These are phyloP conservation scores for Tylopilus subfusipes DNA, from an alignment of 768 basidiomycete genomes.

Conservation along the genomic window DNA sequence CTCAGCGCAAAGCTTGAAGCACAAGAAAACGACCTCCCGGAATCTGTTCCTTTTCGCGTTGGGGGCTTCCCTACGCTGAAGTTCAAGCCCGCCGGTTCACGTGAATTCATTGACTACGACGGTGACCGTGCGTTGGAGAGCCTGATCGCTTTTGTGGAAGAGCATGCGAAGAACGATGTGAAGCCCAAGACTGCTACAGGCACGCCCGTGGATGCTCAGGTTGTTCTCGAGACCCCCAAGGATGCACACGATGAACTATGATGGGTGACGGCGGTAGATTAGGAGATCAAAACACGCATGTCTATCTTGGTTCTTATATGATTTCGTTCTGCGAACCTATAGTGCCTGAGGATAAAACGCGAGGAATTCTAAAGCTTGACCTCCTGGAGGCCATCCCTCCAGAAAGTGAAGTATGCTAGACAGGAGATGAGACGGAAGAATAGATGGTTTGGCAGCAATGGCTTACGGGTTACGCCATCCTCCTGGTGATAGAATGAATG, in stretches of 20 bases:
- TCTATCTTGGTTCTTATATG: slow-evolving; percentile 21
- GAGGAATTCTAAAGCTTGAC: slow-evolving; percentile 54
- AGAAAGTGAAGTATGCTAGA: slow-evolving; percentile 87
- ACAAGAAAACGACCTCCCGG: slow-evolving; percentile 92
- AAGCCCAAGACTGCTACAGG: slow-evolving; percentile 33
- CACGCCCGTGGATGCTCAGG: slow-evolving; percentile 21
- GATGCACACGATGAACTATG: slow-evolving; percentile 30
- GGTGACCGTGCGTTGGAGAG: slow-evolving; percentile 89
- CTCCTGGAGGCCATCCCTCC: slow-evolving; percentile 91
- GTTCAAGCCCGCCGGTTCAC: slow-evolving; percentile 87
- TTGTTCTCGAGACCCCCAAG: slow-evolving; percentile 24
- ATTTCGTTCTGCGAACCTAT: slow-evolving; percentile 12
- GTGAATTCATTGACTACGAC: slow-evolving; percentile 88
- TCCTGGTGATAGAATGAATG: slow-evolving; percentile 40
- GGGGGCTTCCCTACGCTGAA: slow-evolving; percentile 93
- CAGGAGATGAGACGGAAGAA: slow-evolving; percentile 8
- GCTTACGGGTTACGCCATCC: slow-evolving; percentile 80
- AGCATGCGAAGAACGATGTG: slow-evolving; percentile 73
- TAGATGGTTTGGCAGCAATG: neutral
- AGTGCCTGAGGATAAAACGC: neutral
- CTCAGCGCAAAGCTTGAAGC: slow-evolving; percentile 92
- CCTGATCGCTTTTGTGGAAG: slow-evolving; percentile 78
- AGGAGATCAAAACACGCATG: slow-evolving; percentile 16
- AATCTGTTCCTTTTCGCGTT: slow-evolving; percentile 82
- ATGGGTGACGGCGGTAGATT: slow-evolving; percentile 14